These are phyloP conservation scores for Trametes cinnabarina DNA, from an alignment of 768 basidiomycete genomes.

Conservation along the genomic window DNA sequence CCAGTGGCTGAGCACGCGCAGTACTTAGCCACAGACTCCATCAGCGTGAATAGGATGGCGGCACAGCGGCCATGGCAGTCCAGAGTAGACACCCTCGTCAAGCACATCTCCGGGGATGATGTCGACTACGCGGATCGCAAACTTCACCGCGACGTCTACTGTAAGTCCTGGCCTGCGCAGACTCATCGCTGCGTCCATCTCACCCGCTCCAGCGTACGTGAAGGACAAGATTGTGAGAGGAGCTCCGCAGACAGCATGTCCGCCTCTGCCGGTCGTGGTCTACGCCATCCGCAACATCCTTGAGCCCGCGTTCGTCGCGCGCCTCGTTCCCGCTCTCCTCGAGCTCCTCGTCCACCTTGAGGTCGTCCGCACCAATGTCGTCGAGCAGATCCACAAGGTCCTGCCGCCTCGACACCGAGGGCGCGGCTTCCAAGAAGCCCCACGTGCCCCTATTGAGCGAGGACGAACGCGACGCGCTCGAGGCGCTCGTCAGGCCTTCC, in stretches of 20 bases:
- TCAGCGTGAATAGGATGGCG: too few relatives aligned
- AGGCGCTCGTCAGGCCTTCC: not conserved
- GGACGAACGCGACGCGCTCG: not conserved
- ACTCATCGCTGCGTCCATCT: not conserved
- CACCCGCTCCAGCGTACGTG: not conserved
- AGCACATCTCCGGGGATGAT: not conserved
- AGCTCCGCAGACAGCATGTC: not conserved
- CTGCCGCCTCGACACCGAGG: not conserved
- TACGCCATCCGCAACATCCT: constrained; percentile 20
- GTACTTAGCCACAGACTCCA: too few relatives aligned
- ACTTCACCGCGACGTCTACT: not conserved
- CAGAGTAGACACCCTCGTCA: not conserved
- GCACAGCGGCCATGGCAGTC: too few relatives aligned
- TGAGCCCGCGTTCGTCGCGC: constrained; percentile 2
- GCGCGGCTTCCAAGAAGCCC: not conserved
- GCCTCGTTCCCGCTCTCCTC: constrained; percentile 13
- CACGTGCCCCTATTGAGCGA: not conserved
- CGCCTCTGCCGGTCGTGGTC: constrained; percentile 8
- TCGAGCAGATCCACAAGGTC: not conserved
- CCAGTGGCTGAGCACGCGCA: not conserved
- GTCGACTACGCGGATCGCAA: not conserved
- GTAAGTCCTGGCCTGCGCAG: not conserved
- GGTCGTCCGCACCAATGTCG: constrained; percentile 1
- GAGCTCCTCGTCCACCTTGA: constrained; percentile 18
- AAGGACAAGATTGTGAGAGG: not conserved